Percentiles rank a stretch among this genome's conserved stretches.
phyloP scores from a whole-genome alignment of 2,329 filamentous ascomycete genomes.

The Aspergillus amoenus region DNA sequence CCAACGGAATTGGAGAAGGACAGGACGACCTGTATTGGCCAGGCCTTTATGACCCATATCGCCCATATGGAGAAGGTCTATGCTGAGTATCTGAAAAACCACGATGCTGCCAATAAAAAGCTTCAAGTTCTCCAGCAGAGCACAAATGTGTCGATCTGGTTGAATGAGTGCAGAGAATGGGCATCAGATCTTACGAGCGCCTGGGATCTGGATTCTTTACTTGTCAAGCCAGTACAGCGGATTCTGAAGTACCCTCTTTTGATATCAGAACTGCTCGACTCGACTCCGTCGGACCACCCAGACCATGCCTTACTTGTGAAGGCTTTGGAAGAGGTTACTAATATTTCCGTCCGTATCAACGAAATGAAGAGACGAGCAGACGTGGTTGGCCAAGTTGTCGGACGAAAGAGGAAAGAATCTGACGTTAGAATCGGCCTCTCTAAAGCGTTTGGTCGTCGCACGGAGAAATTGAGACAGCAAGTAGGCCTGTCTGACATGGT shows the following conservation, averaged over 20 bases:
- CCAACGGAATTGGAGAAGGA: slow-evolving; percentile 57
- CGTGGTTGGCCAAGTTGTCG: slow-evolving; percentile 84
- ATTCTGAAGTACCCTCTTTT: slow-evolving; percentile 92
- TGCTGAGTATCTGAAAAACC: slow-evolving; percentile 64
- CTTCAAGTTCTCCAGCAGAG: slow-evolving; percentile 51
- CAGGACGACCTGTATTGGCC: slow-evolving; percentile 57
- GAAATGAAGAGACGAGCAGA: slow-evolving; percentile 94
- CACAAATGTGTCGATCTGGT: slow-evolving; percentile 72
- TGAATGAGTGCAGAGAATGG: slow-evolving; percentile 88
- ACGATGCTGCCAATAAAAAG: slow-evolving; percentile 63
- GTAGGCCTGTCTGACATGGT: slow-evolving; percentile 64
- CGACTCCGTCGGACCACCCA: slow-evolving; percentile 79
- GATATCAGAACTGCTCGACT: slow-evolving; percentile 73
- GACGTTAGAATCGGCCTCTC: slow-evolving; percentile 81
- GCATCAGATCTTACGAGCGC: slow-evolving; percentile 89
- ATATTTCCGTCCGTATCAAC: slow-evolving; percentile 72
- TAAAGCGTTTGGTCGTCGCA: slow-evolving; percentile 84
- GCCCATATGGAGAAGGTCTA: slow-evolving; percentile 64
- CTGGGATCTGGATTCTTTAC: slow-evolving; percentile 92
- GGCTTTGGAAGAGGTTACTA: slow-evolving; percentile 68
- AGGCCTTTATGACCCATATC: slow-evolving; percentile 58
- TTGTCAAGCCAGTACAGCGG: slow-evolving; percentile 95
- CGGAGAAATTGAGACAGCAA: slow-evolving; percentile 77
- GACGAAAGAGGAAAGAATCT: slow-evolving; percentile 81
- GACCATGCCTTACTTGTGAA: slow-evolving; percentile 71